Evolutionary conservation across 1,139 yeast genomes (phyloP), one percentile per base, ranked within the genome.

Genomic region (Zygoascus sp.): DNA sequence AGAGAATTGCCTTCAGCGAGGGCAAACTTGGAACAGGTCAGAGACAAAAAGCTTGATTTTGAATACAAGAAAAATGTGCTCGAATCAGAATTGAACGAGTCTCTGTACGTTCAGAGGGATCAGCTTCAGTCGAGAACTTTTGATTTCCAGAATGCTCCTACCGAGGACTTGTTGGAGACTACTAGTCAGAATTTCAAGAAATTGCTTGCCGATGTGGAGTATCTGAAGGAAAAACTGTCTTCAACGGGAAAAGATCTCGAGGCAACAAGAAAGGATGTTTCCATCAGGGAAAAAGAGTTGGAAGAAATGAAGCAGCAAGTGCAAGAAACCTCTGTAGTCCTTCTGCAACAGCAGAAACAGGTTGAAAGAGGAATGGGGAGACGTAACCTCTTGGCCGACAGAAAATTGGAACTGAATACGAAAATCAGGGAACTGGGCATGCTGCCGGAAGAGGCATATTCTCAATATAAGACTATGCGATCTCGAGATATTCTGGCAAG

Each of bases 341-440:
- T 86, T 45, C 90, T 84, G 49, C 75, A 73, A 44, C 77, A 74
- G 49, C 81, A 83, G 48, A 84, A 82, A 54, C 67, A 65, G n/a
- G 75, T 83, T 1, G 95, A 87, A 58, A 81, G 76, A 53, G 73
- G 74, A 11, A 70, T 86, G 56, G 76, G 84, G 30, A 83, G 79
- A 58, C 84, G 83, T 56, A 73, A 86, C 0, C 66, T 83, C 9
- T 66, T 87, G 47, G 62, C 70, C 6, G 70, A 74, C 44, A 76
- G 96, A 15, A 76, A 86, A 53, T 87, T 83, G 46, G 94, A 85
- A 55, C 68, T 87, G 21, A 83, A 81, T 53, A 77, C 76, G 52
- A 84, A 79, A 58, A 83, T 89, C 41, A 75, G 94, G 50, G 95
- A 87, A 45, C 69, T 90, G 44, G 97, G 97, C 9, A 84, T 87